These are phyloP conservation scores for Naegleria lovaniensis DNA, from an alignment of 208 protist species.

Conservation along the genomic window DNA sequence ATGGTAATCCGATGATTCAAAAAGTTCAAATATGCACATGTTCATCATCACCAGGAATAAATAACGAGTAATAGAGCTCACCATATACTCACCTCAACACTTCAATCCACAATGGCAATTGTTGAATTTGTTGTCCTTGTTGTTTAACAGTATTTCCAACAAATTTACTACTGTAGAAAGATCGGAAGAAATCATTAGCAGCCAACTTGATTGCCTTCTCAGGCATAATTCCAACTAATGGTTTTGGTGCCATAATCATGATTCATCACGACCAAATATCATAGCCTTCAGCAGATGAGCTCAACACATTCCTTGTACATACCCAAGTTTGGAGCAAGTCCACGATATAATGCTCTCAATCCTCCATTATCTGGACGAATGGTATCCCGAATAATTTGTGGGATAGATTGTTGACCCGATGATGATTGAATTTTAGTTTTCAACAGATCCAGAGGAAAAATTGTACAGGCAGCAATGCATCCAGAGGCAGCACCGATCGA, in stretches of 20 bases:
- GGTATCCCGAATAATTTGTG: background rate
- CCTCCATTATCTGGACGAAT: background rate
- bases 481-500: background rate
- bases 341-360: background rate
- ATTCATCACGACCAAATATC: too few relatives aligned
- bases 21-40: background rate
- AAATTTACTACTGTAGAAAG: background rate
- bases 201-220: slow-evolving; percentile 23
- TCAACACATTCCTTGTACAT: too few relatives aligned
- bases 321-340: background rate
- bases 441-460: background rate
- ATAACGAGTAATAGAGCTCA: background rate
- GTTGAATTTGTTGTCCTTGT: background rate
- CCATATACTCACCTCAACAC: background rate
- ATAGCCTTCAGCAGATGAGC: too few relatives aligned
- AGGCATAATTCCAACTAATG: background rate
- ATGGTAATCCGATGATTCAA: background rate
- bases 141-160: background rate
- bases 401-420: background rate
- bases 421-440: slow-evolving; percentile 5
- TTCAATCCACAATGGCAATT: background rate
- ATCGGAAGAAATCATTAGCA: slow-evolving; percentile 12
- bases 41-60: background rate
- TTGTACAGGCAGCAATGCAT: background rate
- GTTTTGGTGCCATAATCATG: too few relatives aligned